These are phyloP conservation scores for Picochlorum sp. DNA, from an alignment of 139 green algal genomes.

Conservation along the genomic window DNA sequence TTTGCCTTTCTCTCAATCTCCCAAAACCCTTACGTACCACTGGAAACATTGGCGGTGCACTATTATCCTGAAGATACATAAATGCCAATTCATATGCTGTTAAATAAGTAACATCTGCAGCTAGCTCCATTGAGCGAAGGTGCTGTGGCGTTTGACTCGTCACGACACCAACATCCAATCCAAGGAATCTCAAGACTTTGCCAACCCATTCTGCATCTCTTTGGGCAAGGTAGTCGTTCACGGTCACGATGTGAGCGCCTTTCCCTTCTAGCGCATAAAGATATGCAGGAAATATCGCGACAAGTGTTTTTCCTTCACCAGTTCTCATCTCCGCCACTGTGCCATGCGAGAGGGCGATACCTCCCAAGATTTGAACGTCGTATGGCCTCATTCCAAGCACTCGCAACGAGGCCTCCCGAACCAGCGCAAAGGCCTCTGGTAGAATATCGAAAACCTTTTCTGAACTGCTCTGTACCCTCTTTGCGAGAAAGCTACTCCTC, in stretches of 20 bases:
- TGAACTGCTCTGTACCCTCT: no score
- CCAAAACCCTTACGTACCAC: slow-evolving; percentile 8
- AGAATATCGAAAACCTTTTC: no score
- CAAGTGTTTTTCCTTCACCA: slow-evolving; percentile 95
- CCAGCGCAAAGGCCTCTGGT: slow-evolving; percentile 67
- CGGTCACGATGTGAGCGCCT: slow-evolving; percentile 82
- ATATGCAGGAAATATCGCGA: slow-evolving; percentile 63
- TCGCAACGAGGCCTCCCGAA: slow-evolving; percentile 71
- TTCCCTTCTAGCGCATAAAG: slow-evolving; percentile 39
- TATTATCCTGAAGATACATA: slow-evolving; percentile 80
- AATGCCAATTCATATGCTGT: slow-evolving; percentile 74
- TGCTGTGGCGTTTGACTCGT: slow-evolving; percentile 12
- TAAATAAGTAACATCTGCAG: slow-evolving; percentile 72
- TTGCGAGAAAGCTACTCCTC: no score
- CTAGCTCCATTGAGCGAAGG: slow-evolving; percentile 27
- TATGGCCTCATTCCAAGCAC: slow-evolving; percentile 87
- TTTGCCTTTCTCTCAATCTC: background rate
- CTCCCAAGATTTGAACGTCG: slow-evolving; percentile 83
- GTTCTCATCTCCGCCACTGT: slow-evolving; percentile 87
- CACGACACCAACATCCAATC: slow-evolving; percentile 53
- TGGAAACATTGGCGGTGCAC: background rate
- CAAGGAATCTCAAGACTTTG: slow-evolving; percentile 73
- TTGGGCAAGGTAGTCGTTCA: slow-evolving; percentile 88
- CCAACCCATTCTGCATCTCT: slow-evolving; percentile 79
- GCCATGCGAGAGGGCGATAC: slow-evolving; percentile 85